Percentiles rank a stretch among this genome's conserved stretches.
Conservation (phyloP, 768 basidiomycete species). For the Daedaleopsis nitida region DNA sequence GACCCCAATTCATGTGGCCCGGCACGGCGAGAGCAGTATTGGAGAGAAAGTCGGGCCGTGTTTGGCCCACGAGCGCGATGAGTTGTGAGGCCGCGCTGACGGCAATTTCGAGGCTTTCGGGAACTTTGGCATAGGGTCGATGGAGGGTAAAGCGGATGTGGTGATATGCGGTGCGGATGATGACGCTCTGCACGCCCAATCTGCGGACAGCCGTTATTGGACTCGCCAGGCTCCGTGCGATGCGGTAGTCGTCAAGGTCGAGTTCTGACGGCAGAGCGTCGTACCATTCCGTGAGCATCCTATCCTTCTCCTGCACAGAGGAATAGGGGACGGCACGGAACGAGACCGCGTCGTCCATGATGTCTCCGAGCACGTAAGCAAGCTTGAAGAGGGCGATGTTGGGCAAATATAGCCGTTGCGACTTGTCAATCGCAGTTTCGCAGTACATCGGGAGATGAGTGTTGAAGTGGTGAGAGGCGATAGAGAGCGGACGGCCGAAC, state of each 20-base stretch:
- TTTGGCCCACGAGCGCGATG: slow-evolving; percentile 75
- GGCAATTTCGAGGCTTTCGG: slow-evolving; percentile 65
- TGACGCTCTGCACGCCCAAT: slow-evolving; percentile 78
- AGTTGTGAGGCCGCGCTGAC: slow-evolving; percentile 77
- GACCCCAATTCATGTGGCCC: slow-evolving; percentile 83
- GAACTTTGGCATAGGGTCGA: slow-evolving; percentile 62
- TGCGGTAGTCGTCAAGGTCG: slow-evolving; percentile 73
- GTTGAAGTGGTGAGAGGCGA: slow-evolving; percentile 83
- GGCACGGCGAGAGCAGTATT: slow-evolving; percentile 69
- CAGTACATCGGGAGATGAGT: slow-evolving; percentile 74
- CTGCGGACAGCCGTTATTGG: slow-evolving; percentile 59
- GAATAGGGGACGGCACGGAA: slow-evolving; percentile 75
- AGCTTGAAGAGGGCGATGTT: slow-evolving; percentile 76
- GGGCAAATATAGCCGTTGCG: slow-evolving; percentile 65
- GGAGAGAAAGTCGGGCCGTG: slow-evolving; percentile 69
- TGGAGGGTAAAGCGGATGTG: slow-evolving; percentile 87
- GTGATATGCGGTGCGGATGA: slow-evolving; percentile 74
- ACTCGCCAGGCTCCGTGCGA: slow-evolving; percentile 73
- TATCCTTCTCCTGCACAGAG: slow-evolving; percentile 71
- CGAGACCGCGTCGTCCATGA: slow-evolving; percentile 84
- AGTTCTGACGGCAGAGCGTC: slow-evolving; percentile 75
- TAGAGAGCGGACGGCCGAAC: slow-evolving; percentile 76
- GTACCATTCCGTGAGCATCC: slow-evolving; percentile 72
- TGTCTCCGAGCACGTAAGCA: slow-evolving; percentile 79
- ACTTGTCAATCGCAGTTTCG: slow-evolving; percentile 63